Percentiles rank a stretch among this genome's conserved stretches.
Conservation (phyloP, 2,329 filamentous ascomycete species). For the Aspergillus awamori region DNA sequence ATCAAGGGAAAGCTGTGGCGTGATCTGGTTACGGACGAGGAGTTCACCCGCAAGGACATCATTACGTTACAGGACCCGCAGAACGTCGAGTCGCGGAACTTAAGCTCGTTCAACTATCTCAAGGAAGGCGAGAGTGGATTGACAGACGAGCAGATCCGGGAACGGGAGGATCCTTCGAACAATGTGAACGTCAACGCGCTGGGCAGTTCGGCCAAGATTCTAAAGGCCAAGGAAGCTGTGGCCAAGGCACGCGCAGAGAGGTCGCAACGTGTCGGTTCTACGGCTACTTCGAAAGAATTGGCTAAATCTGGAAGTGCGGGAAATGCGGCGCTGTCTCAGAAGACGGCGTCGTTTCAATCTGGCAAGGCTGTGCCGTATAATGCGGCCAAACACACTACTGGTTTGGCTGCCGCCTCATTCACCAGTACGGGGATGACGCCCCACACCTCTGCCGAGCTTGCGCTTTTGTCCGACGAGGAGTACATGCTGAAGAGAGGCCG, state of each 20-base stretch:
- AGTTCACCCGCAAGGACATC: conserved; percentile 87
- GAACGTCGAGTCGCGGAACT: conserved; percentile 77
- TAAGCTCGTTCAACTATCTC: conserved; percentile 86
- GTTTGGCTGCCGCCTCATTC: conserved; percentile 87
- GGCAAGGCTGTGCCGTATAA: conserved; percentile 66
- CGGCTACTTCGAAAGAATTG: conserved; percentile 33
- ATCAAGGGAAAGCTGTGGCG: conserved; percentile 96
- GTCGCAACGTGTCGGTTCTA: conserved; percentile 61
- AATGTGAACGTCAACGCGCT: conserved; percentile 79
- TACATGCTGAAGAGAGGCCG: conserved; percentile 92
- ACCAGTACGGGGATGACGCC: conserved; percentile 93
- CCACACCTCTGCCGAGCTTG: conserved; percentile 83
- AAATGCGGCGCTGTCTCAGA: conserved; percentile 20
- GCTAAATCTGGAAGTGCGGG: conserved; percentile 27
- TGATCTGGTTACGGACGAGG: conserved; percentile 83
- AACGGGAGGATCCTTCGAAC: conserved; percentile 59
- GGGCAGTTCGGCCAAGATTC: conserved; percentile 78
- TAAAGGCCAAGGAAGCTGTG: conserved; percentile 91
- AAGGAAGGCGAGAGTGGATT: conserved; percentile 74
- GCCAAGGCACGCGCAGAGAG: conserved; percentile 81
- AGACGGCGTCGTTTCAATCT: conserved; percentile 28
- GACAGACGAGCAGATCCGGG: conserved; percentile 70
- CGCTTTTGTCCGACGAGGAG: conserved; percentile 87
- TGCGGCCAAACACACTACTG: conserved; percentile 86
- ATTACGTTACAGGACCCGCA: conserved; percentile 96